Evolutionary conservation across 2,329 filamentous ascomycete species (phyloP), one percentile per base, ranked within the genome.

Genomic region (Talaromyces sp.): DNA sequence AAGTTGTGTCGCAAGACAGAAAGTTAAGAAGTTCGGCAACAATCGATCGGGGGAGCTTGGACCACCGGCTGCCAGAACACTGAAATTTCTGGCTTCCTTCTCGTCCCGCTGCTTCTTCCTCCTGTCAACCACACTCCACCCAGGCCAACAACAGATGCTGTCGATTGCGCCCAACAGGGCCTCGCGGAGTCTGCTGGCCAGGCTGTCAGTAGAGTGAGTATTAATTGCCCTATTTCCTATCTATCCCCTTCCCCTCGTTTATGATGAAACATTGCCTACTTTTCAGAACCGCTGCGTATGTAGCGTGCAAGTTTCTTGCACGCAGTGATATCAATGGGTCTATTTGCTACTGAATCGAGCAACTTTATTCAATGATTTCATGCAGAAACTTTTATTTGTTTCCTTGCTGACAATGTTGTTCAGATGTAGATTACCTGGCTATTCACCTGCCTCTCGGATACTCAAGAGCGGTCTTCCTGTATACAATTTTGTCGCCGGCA

Each of bases 221-320:
- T 57, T n/a, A n/a, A 33, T 61, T 54, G 28, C 50, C 51, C 61
- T 23, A 36, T 57, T 44, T 52, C 57, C 42, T 34, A 14, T 36
- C 54, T 28, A 33, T 34, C n/a, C 14, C 33, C 16, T 18, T 10
- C 34, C 28, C 16, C 31, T 55, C 56, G 36, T 57, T 65, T 58
- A 75, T 78, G 79, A 81, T 80, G 78, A 81, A 73, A 73, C 56
- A 72, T 73, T 64, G 68, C 69, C 69, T 65, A 51, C 16, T 52
- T 63, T 75, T 72, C 78, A 87, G 85, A 88, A 88, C 86, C 86
- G 86, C 86, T 88, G 86, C 85, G 84, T 83, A 84, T 86, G 84
- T 87, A 80, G 78, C 78, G 79, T 73, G 72, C 56, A 27, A 23
- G n/a, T 57, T 54, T 47, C 69, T 67, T 62, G 67, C 75, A 74